Evolutionary conservation across 805 yeast genomes (phyloP), one percentile per base, ranked within the genome.

Genomic region (Dipodascopsis uninucleata): DNA sequence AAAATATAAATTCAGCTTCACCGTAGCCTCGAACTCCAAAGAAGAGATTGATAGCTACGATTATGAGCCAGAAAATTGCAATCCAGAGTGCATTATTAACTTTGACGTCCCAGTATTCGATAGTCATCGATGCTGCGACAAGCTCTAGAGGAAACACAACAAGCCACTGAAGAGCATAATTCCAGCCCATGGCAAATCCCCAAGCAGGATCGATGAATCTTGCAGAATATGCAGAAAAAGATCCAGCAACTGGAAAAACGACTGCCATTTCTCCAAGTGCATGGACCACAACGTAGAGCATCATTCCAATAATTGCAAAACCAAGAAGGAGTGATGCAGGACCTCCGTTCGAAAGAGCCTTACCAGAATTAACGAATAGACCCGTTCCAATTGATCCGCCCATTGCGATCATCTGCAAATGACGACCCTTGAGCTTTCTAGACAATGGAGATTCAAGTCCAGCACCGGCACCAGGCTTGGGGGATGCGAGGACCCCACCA

Each of bases 361-460:
- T 28, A 20, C 55, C 55, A 35, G 52, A 47, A 47, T 50, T 50
- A 28, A 79, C 66, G 58, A 76, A 79, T 25, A 79, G 64, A 55
- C 84, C 84, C 24, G 93, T 81, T 59, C 95, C 96, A 48, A 85
- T 81, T 40, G 90, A 82, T 42, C 93, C 88, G 47, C 93, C 93
- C 43, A 86, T 71, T 31, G 94, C 87, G 58, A 85, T 82, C 78
- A 84, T 77, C 42, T 62, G 66, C 40, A 66, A 43, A 50, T 66
- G 70, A 12, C 71, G 60, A n/a, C 58, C 59, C 47, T 64, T 65
- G 36, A 66, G 60, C n/a, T 47, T 37, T 46, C 78, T 62, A 26
- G 75, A 67, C 49, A 82, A 67, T 2, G 85, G 88, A 3, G 85
- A 68, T 46, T 70, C 68, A n/a, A n/a, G n/a, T n/a, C n/a, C n/a